Base-by-base conservation (phyloP, 2,329 filamentous ascomycete genomes). In the Alternaria sp. region DNA sequence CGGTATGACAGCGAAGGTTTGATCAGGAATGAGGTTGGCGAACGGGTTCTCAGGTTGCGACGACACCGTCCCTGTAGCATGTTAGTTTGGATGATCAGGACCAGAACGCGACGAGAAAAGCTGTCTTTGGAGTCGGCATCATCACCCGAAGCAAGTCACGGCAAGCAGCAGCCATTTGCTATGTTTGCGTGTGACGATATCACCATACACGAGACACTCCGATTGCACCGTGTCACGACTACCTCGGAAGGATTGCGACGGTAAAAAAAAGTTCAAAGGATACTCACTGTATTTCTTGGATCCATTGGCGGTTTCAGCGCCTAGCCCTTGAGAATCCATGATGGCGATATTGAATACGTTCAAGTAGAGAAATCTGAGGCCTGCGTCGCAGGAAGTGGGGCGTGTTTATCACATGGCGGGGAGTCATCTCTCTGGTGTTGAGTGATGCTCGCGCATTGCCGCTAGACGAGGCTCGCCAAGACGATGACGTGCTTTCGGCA, bases 41-140 rank as follows among this genome's bases (percentile, higher is more conserved):
- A 94, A 98, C 30, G 94, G 94, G 81, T 98, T 99, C 82, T 97
- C 94, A 73, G 91, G 89, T 80, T 97, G 93, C 56, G 86, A 65
- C 11, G 71, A 70, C n/a, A 77, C 70, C 67, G 72, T 74, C 55
- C 70, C 79, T 81, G 49, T 22, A 2, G 20, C 44, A 38, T 39
- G 61, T 77, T 34, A 76, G 69, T 55, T 39, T 47, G 38, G 5
- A 32, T 49, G 57, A 47, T 67, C 18, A 22, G 30, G 18, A n/a
- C 12, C 28, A 41, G 14, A 24, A 24, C 18, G 52, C 30, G 12
- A 26, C 14, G 8, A 32, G 20, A 1, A 20, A 14, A 26, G 12
- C 32, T n/a, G 28, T 58, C 32, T 30, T 54, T n/a, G 22, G n/a
- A 36, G n/a, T 34, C n/a, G 18, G 4, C 24, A 28, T 30, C n/a